Base-by-base conservation (phyloP, 2,329 filamentous ascomycete genomes). In the Keithomyces neogunnii region DNA sequence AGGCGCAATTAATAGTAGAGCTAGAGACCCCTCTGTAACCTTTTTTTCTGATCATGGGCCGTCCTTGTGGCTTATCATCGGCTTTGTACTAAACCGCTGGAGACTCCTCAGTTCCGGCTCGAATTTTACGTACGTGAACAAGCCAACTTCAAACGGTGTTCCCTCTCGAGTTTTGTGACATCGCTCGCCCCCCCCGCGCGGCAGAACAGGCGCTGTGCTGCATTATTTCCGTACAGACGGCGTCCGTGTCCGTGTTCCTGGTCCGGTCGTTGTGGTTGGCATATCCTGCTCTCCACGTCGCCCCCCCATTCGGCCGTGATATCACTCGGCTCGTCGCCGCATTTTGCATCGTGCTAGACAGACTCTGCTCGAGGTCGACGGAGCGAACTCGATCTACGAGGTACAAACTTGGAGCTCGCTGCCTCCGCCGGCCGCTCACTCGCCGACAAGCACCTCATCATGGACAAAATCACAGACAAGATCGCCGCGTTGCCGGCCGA, bases 381-480 rank as follows among this genome's bases (percentile, higher is more conserved):
- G 40, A 30, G 28, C 26, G 40, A 44, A 44, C 13, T 28, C 40
- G 53, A 53, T 43, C 36, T 38, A 5, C 38, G 38, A 40, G n/a
- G 4, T 40, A 13, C 6, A 13, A 6, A 5, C 8, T 19, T 8
- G 38, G 8, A 6, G 13, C 26, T 40, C 38, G 13, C 13, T 40
- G n/a, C n/a, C 38, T 19, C 38, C 19, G n/a, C 19, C 38, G 2
- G 38, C 13, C 38, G 38, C 38, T 19, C 19, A 19, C 19, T 19
- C 19, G 19, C 19, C 19, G 19, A 19, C 19, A 19, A 1, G 19
- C 19, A 19, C 19, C 19, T 19, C 59, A 54, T 52, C 55, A 89
- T 89, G 85, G 86, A 90, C 73, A 93, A 88, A 72, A 91, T 96
- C 66, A 95, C 89, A 56, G 87, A 95, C 77, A 96, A 96, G 77